Evolutionary conservation across 108 stramenopile species (phyloP).

Genomic region (Skeletonema grethae): DNA sequence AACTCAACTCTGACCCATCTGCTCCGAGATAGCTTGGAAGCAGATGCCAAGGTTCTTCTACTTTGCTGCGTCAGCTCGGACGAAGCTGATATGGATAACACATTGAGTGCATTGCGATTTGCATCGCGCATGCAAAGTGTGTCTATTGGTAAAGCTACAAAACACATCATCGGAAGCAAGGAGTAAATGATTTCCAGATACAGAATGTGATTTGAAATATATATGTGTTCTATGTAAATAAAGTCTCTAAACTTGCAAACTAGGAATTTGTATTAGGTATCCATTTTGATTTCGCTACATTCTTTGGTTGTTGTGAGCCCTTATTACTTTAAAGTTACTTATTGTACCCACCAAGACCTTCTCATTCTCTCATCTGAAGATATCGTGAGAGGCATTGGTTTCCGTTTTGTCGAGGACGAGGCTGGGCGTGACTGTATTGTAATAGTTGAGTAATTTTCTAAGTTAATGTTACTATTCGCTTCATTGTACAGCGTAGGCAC

Average conservation of each 20-base stretch:
- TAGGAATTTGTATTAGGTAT: no score
- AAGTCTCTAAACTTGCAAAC: not conserved
- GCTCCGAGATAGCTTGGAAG: conserved; percentile 79
- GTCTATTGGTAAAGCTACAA: conserved; percentile 82
- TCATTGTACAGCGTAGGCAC: no score
- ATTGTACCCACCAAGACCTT: no score
- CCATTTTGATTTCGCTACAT: no score
- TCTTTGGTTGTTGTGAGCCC: no score
- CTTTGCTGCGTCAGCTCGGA: conserved; percentile 78
- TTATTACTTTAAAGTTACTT: no score
- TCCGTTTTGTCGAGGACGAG: no score
- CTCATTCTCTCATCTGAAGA: no score
- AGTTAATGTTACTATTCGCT: no score
- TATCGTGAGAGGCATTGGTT: no score
- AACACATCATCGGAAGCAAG: conserved; percentile 55
- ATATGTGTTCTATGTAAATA: conserved; percentile 3
- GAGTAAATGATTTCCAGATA: conserved; percentile 4
- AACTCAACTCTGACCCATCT: conserved; percentile 87
- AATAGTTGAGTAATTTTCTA: no score
- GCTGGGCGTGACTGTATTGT: no score
- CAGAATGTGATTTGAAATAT: not conserved
- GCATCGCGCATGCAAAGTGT: conserved; percentile 62
- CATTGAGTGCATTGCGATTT: conserved; percentile 68
- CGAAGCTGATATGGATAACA: conserved; percentile 61
- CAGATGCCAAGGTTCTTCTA: conserved; percentile 80